Evolutionary conservation across 2,329 filamentous ascomycete species (phyloP).

Genomic region (Tolypocladium endophyticum): DNA sequence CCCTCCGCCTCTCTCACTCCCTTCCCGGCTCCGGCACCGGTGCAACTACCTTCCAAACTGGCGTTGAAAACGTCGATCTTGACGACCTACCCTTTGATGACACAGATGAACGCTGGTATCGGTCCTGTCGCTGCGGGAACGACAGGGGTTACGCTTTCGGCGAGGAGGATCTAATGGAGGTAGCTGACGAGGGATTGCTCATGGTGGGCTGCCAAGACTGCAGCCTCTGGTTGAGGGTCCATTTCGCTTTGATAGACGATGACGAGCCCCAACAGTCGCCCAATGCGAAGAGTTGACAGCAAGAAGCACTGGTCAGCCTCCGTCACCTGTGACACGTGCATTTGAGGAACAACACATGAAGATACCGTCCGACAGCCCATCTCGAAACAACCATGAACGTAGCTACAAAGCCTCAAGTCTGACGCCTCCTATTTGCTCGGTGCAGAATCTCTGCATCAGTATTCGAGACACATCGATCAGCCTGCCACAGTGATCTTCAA

Average conservation of each 20-base stretch:
- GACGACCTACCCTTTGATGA: slow-evolving; percentile 51
- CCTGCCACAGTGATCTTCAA: not conserved
- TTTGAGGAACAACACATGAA: not conserved
- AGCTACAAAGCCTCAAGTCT: not conserved
- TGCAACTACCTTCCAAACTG: slow-evolving; percentile 36
- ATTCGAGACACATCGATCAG: not conserved
- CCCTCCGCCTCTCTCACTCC: slow-evolving; percentile 27
- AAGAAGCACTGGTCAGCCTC: not conserved
- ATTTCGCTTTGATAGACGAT: slow-evolving; percentile 46
- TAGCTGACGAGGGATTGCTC: slow-evolving; percentile 46
- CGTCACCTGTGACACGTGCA: not conserved
- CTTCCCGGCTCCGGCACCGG: slow-evolving; percentile 3
- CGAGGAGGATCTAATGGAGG: slow-evolving; percentile 50
- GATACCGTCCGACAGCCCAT: not conserved
- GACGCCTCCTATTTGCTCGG: not conserved
- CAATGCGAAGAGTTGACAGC: slow-evolving; percentile 12
- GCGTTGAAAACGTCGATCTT: slow-evolving; percentile 53
- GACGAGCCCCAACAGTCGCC: slow-evolving; percentile 10
- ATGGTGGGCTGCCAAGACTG: slow-evolving; percentile 57
- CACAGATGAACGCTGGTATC: slow-evolving; percentile 37
- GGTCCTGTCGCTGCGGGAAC: slow-evolving; percentile 54
- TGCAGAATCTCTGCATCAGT: not conserved
- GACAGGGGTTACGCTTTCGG: slow-evolving; percentile 46
- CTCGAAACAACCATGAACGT: not conserved
- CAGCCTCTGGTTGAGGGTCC: slow-evolving; percentile 54